phyloP scores from a whole-genome alignment of 257 asterid genomes.

The Nicotiana noctiflora region DNA sequence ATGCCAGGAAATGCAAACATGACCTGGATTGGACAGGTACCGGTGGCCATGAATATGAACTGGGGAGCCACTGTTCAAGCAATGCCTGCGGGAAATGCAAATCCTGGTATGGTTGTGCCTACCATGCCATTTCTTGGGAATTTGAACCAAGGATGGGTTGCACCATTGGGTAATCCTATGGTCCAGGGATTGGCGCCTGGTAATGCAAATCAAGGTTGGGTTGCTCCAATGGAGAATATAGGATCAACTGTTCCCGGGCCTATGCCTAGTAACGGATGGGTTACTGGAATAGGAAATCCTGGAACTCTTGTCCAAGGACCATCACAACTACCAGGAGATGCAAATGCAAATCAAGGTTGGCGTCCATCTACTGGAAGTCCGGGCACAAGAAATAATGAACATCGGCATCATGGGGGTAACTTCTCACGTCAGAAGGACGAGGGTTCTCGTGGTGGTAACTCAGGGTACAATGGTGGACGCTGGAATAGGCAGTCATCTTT shows the following conservation, averaged over 20 bases:
- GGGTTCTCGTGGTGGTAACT: conserved; percentile 19
- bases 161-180: conserved; percentile 31
- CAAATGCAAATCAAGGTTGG: conserved; percentile 47
- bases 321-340: conserved; percentile 21
- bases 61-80: conserved; percentile 51
- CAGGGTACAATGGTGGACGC: conserved; percentile 46
- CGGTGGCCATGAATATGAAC: conserved; percentile 38
- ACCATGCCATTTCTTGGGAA: conserved; percentile 38
- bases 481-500: conserved; percentile 63
- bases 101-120: conserved; percentile 46
- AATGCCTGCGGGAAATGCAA: conserved; percentile 35
- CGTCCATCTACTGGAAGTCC: conserved; percentile 35
- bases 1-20: conserved; percentile 47
- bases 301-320: conserved; percentile 42
- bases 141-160: conserved; percentile 45
- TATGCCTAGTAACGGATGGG: conserved; percentile 27
- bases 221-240: conserved; percentile 30
- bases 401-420: conserved; percentile 29
- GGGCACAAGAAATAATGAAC: conserved; percentile 51
- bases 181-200: conserved; percentile 35
- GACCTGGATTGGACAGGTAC: conserved; percentile 57
- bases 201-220: conserved; percentile 35
- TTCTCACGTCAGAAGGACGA: conserved; percentile 37
- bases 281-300: conserved; percentile 18
- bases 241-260: conserved; percentile 36